A percentile compares a stretch with the other conserved stretches of the same genome.
These are phyloP conservation scores for Gossypium australe DNA, from an alignment of 345 rosid species.

Conservation along the genomic window DNA sequence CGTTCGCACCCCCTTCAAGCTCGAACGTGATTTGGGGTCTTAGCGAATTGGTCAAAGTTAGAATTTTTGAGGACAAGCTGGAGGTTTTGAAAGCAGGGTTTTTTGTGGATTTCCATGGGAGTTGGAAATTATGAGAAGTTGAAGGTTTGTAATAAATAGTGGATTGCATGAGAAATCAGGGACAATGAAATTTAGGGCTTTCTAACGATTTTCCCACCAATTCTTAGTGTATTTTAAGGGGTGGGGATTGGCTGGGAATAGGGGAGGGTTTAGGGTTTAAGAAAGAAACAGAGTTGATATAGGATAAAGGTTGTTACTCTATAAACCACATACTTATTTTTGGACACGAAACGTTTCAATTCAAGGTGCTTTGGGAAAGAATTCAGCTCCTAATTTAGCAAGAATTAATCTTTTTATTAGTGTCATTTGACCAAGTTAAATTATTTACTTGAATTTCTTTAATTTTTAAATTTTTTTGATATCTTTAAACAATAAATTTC, in stretches of 20 bases:
- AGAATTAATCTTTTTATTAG: no score
- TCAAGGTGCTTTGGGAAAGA: no score
- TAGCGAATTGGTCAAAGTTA: constrained; percentile 25
- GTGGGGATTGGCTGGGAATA: not conserved
- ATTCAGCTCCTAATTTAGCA: no score
- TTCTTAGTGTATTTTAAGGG: not conserved
- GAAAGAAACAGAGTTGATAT: not conserved
- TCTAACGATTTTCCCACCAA: constrained; percentile 22
- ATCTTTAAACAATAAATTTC: no score
- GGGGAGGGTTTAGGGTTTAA: constrained; percentile 21
- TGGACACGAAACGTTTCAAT: not conserved
- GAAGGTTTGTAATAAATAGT: constrained; percentile 19
- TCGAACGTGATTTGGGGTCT: constrained; percentile 35
- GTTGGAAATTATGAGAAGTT: constrained; percentile 16
- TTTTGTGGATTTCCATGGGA: constrained; percentile 26
- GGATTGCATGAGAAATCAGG: constrained; percentile 46
- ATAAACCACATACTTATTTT: not conserved
- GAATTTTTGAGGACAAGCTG: constrained; percentile 16
- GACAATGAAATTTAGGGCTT: not conserved
- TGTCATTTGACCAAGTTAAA: no score
- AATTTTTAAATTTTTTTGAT: no score
- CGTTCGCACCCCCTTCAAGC: constrained; percentile 30
- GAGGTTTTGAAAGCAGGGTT: constrained; percentile 14
- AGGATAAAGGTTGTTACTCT: not conserved
- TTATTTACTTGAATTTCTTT: no score